Conservation (phyloP, 306 rosid species). For the Prunus armeniaca region DNA sequence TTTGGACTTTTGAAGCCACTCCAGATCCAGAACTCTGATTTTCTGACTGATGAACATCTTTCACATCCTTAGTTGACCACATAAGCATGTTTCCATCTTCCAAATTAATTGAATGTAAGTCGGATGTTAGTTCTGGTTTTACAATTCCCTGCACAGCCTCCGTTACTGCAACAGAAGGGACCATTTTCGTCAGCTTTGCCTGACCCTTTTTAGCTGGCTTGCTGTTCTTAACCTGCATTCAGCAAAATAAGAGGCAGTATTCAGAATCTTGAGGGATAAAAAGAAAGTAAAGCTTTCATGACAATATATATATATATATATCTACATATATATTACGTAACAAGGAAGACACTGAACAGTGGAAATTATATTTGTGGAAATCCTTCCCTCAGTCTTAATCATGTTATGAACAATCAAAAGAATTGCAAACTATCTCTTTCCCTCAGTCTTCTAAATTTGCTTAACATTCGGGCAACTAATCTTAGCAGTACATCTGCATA, state of each 20-base stretch:
- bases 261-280: slow-evolving; percentile 12
- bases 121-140: slow-evolving; percentile 26
- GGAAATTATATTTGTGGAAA: background rate
- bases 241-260: slow-evolving; percentile 15
- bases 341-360: background rate
- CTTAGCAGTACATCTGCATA: background rate
- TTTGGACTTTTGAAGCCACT: slow-evolving; percentile 38
- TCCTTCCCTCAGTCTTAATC: background rate
- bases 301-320: background rate
- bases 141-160: slow-evolving; percentile 26
- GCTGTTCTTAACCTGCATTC: slow-evolving; percentile 48
- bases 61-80: slow-evolving; percentile 20
- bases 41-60: slow-evolving; percentile 34
- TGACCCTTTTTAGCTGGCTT: slow-evolving; percentile 40
- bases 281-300: background rate
- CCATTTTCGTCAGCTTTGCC: slow-evolving; percentile 33
- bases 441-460: background rate
- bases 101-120: slow-evolving; percentile 23
- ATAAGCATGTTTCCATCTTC: slow-evolving; percentile 28
- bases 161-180: slow-evolving; percentile 23
- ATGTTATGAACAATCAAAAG: background rate
- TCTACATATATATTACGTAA: background rate
- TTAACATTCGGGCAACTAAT: background rate
- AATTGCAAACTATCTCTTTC: background rate
- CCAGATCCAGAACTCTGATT: slow-evolving; percentile 46